phyloP scores from a whole-genome alignment of 441 rosid genomes.

The Mallotus repandus region DNA sequence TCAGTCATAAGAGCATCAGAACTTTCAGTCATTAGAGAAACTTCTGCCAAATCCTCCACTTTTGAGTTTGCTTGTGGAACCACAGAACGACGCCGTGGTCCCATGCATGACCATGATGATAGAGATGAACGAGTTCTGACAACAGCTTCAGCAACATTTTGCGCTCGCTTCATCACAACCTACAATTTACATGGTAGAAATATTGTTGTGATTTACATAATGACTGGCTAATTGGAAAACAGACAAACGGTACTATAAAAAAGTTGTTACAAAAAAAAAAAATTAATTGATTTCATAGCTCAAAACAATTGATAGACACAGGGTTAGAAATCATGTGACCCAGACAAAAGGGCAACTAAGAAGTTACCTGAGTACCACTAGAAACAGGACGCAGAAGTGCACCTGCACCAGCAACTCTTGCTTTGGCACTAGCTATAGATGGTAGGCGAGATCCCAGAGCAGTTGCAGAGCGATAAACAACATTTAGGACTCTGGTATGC shows the following conservation, averaged over 20 bases:
- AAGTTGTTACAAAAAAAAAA: not conserved
- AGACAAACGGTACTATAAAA: not conserved
- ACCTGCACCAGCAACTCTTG: constrained; percentile 95
- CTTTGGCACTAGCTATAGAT: constrained; percentile 89
- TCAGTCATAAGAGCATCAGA: constrained; percentile 42
- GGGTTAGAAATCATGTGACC: not conserved
- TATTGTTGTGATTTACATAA: not conserved
- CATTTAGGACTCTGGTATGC: constrained; percentile 78
- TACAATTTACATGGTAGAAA: constrained; percentile 18
- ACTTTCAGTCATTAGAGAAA: constrained; percentile 44
- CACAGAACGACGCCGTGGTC: constrained; percentile 67
- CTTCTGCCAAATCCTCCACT: constrained; percentile 49
- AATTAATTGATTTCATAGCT: not conserved
- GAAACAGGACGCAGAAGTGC: constrained; percentile 89
- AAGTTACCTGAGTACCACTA: constrained; percentile 77
- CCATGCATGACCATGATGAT: constrained; percentile 92
- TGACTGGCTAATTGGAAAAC: not conserved
- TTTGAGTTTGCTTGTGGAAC: constrained; percentile 41
- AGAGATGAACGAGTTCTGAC: constrained; percentile 75
- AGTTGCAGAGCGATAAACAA: constrained; percentile 90
- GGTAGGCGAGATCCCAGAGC: constrained; percentile 94
- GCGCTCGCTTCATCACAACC: constrained; percentile 94
- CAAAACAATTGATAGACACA: not conserved
- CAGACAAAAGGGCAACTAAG: not conserved
- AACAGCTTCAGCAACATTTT: constrained; percentile 86